Evolutionary conservation across 257 asterid genomes (phyloP), one percentile per base, ranked within the genome.

Genomic region (Lithospermum erythrorhizon): DNA sequence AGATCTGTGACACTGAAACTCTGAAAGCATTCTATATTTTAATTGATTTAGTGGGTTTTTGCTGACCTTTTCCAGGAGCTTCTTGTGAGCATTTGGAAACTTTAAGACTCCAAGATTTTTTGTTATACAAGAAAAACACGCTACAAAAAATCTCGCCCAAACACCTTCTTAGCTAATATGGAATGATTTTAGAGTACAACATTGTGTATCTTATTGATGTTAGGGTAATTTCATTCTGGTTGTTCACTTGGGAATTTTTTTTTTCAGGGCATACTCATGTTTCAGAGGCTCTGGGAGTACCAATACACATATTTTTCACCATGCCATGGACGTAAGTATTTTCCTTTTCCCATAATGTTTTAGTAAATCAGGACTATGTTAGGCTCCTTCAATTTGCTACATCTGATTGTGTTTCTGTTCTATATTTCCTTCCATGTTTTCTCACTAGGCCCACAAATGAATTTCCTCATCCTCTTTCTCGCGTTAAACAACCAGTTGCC

Each of bases 251-350:
- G 30, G 18, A 19, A 63, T 21, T 52, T 62, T 54, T 69, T n/a
- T 67, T 70, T 55, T 71, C 79, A 89, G 97, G 97, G 19, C 97
- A 89, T 70, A 79, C 75, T 11, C 97, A 90, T 79, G 94, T 90
- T 60, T 89, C 97, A 24, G 95, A 87, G 85, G 95, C 95, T 56
- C 63, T 90, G 62, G 75, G 74, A 62, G 87, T 90, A 61, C 97
- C 97, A 5, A 22, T 90, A 55, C 97, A 90, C 79, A 79, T 90
- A 67, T 71, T 90, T 57, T 90, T 90, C 69, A 90, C 97, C 58
- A 90, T 90, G 97, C 97, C 97, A 20, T 90, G 97, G 97, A 90
- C 97, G 97, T 90, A 74, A 82, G 96, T 68, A 19, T 59, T 41
- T 53, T 52, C 71, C 41, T 67, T 64, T 55, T 11, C 52, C 48